Base-by-base conservation (phyloP, 2,329 filamentous ascomycete species). In the Fusarium sp. region DNA sequence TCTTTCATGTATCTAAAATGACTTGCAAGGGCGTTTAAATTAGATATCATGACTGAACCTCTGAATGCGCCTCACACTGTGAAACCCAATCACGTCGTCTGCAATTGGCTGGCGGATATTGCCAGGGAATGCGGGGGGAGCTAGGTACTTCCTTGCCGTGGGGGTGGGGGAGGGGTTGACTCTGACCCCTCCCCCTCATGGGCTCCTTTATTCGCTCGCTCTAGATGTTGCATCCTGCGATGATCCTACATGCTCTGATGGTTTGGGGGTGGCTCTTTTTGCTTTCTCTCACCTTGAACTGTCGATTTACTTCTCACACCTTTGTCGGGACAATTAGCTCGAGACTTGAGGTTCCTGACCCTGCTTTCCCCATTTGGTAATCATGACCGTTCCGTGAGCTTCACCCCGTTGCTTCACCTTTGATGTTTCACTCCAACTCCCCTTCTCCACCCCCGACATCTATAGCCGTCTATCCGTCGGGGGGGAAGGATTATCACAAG, bases 221-320 rank as follows among this genome's bases (percentile, higher is more conserved):
- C 50, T 35, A 50, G 37, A 22, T 63, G 18, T 52, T 29, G 48
- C 48, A 52, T 35, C n/a, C 52, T 29, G 13, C 29, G 52, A 33
- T 48, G 43, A 56, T 56, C 31, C 31, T 56, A 27, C 54, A 37
- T 60, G 64, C 56, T 45, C 56, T 62, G 50, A 61, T 67, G 50
- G 56, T 69, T 76, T 76, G 74, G 73, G 74, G 74, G 74, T 64
- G 57, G 56, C 61, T 61, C 52, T 56, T 20, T 20, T 41, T 20
- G 22, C n/a, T 43, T 20, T 14, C 58, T 45, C 14, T 52, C 24
- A 52, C 48, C 48, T 52, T 52, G 48, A 52, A 29, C 31, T 11
- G 52, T 64, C 14, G 39, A 22, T 59, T 59, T n/a, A 9, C 14
- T 20, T 31, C 41, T 18, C 39, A 20, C 18, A 29, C 43, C 39